Conservation (phyloP, 2,329 filamentous ascomycete genomes). For the Aspergillus luchuensis region DNA sequence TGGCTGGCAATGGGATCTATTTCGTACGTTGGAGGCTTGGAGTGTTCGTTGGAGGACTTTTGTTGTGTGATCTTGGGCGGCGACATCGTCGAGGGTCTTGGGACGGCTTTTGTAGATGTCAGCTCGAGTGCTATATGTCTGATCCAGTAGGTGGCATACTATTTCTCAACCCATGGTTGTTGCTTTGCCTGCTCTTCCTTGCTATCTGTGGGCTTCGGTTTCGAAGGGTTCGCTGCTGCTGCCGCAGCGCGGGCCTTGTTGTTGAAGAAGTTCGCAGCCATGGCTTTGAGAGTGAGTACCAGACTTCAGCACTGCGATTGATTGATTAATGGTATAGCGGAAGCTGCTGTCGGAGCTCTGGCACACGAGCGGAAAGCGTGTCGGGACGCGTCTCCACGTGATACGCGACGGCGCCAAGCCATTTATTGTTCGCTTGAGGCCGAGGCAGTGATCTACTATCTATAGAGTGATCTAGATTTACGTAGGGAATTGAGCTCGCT, state of each 20-base stretch:
- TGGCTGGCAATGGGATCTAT: background rate
- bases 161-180: conserved; percentile 99
- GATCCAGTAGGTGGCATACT: conserved; percentile 56
- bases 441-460: background rate
- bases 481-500: background rate
- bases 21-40: conserved; percentile 81
- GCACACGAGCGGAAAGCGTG: conserved; percentile 17
- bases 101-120: conserved; percentile 67
- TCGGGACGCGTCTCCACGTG: conserved; percentile 40
- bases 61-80: conserved; percentile 95
- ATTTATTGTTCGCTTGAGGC: conserved; percentile 23
- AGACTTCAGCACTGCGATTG: background rate
- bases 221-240: conserved; percentile 70
- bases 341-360: conserved; percentile 8
- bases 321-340: background rate
- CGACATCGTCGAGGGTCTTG: conserved; percentile 90
- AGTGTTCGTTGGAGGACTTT: conserved; percentile 88
- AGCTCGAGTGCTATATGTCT: background rate
- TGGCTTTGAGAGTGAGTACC: background rate
- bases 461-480: background rate
- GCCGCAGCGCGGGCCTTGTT: conserved; percentile 77
- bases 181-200: conserved; percentile 65
- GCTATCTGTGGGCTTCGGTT: conserved; percentile 65
- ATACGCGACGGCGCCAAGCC: conserved; percentile 28
- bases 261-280: conserved; percentile 90